These are phyloP conservation scores for Lindgomyces ingoldianus DNA, from an alignment of 495 filamentous ascomycete species.

Conservation along the genomic window DNA sequence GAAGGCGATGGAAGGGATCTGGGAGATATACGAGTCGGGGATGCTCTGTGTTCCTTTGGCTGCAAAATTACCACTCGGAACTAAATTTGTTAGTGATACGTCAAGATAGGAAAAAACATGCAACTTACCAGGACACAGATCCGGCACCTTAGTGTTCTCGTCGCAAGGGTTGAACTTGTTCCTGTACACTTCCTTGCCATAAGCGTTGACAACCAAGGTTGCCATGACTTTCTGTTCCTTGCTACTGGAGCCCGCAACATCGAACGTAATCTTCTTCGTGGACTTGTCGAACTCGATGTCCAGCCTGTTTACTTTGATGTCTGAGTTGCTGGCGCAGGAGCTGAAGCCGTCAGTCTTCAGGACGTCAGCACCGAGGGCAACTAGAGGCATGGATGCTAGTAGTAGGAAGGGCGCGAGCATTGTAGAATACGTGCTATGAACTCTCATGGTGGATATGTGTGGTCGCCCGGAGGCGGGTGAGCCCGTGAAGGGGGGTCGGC, in stretches of 20 bases:
- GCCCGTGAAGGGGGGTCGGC: background rate
- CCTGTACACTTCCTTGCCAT: constrained; percentile 79
- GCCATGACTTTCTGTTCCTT: constrained; percentile 80
- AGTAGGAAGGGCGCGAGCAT: constrained; percentile 42
- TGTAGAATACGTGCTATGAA: constrained; percentile 30
- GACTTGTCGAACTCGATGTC: constrained; percentile 77
- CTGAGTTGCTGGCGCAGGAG: constrained; percentile 66
- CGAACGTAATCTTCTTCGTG: constrained; percentile 72
- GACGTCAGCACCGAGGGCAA: constrained; percentile 62
- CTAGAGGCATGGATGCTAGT: constrained; percentile 47
- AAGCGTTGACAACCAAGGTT: constrained; percentile 75
- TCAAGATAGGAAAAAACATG: background rate
- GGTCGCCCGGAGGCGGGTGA: constrained; percentile 27
- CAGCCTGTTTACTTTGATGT: constrained; percentile 70
- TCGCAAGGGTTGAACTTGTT: constrained; percentile 84
- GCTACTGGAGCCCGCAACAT: constrained; percentile 76
- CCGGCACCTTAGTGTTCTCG: constrained; percentile 58
- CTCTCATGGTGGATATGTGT: constrained; percentile 23
- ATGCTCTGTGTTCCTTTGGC: constrained; percentile 70
- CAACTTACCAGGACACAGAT: constrained; percentile 80
- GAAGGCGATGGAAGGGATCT: constrained; percentile 91
- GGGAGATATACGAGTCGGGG: constrained; percentile 64
- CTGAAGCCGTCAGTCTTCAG: constrained; percentile 79
- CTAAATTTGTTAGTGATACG: constrained; percentile 45
- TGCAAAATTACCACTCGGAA: constrained; percentile 71